Evolutionary conservation across 371 early-diverging fungal genomes (phyloP).

Genomic region (Globomyces sp.): DNA sequence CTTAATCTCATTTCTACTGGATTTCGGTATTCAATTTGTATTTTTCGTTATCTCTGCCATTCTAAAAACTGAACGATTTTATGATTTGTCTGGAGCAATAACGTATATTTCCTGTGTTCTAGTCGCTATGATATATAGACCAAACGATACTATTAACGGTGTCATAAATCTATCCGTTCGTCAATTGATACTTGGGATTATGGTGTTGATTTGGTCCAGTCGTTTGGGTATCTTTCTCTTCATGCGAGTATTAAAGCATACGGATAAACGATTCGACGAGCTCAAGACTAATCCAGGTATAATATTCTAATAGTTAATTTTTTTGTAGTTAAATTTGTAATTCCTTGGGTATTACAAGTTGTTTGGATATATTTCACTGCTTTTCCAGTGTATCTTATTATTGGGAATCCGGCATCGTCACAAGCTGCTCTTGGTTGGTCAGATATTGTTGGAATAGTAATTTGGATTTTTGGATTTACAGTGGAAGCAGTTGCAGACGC

Average conservation of each 20-base stretch:
- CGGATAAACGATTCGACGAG: slow-evolving; percentile 39
- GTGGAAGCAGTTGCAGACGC: slow-evolving; percentile 44
- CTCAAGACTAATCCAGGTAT: slow-evolving; percentile 29
- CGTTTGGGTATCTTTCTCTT: slow-evolving; percentile 44
- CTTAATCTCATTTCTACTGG: slow-evolving; percentile 31
- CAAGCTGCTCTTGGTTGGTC: slow-evolving; percentile 31
- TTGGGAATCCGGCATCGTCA: slow-evolving; percentile 30
- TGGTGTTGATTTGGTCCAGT: slow-evolving; percentile 36
- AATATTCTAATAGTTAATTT: no score
- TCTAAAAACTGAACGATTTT: slow-evolving; percentile 39
- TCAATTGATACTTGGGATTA: slow-evolving; percentile 36
- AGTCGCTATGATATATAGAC: slow-evolving; percentile 31
- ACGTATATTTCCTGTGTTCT: slow-evolving; percentile 40
- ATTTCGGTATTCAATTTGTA: slow-evolving; percentile 40
- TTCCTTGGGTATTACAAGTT: slow-evolving; percentile 42
- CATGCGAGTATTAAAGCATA: slow-evolving; percentile 23
- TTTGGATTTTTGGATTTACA: slow-evolving; percentile 43
- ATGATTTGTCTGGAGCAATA: slow-evolving; percentile 43
- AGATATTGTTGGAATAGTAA: slow-evolving; percentile 40
- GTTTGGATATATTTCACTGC: slow-evolving; percentile 47
- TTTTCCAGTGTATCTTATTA: slow-evolving; percentile 36
- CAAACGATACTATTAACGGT: background rate
- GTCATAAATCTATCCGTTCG: slow-evolving; percentile 21
- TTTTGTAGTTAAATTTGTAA: slow-evolving; percentile 21
- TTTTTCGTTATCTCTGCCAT: slow-evolving; percentile 36